These are phyloP conservation scores for Aspergillus neotritici DNA, from an alignment of 2,329 filamentous ascomycete species.

Conservation along the genomic window DNA sequence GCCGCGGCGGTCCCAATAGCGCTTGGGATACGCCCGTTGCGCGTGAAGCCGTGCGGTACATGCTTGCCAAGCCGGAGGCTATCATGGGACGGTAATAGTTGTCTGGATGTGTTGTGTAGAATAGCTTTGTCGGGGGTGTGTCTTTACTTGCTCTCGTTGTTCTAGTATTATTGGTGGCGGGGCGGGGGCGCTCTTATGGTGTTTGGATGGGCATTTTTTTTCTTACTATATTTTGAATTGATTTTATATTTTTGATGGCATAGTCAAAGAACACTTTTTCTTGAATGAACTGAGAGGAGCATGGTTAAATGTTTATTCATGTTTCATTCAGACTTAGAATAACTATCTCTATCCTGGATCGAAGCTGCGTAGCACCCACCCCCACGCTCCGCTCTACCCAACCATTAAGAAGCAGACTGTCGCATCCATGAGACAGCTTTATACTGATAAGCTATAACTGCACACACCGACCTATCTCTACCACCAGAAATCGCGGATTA, in stretches of 20 bases:
- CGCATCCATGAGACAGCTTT: no score
- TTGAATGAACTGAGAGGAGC: not conserved
- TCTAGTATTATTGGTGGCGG: no score
- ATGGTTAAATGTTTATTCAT: not conserved
- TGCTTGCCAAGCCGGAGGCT: conserved; percentile 49
- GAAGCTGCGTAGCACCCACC: no score
- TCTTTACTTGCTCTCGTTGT: not conserved
- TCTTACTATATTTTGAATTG: not conserved
- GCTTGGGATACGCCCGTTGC: conserved; percentile 60
- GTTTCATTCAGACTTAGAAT: no score
- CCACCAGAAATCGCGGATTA: no score
- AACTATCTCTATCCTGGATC: no score
- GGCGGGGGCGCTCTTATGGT: conserved; percentile 2
- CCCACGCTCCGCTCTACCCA: no score
- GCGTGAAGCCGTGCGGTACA: conserved; percentile 57
- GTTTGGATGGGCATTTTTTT: conserved; percentile 3
- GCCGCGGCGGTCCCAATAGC: conserved; percentile 49
- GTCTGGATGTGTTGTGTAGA: not conserved
- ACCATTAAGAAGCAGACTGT: no score
- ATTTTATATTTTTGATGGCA: not conserved
- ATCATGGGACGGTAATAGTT: conserved; percentile 17
- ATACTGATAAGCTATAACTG: no score
- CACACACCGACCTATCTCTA: no score
- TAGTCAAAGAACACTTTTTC: not conserved
- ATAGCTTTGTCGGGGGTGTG: not conserved